Evolutionary conservation across 2,329 filamentous ascomycete genomes (phyloP).

Genomic region (Didymosphaeria variabile): DNA sequence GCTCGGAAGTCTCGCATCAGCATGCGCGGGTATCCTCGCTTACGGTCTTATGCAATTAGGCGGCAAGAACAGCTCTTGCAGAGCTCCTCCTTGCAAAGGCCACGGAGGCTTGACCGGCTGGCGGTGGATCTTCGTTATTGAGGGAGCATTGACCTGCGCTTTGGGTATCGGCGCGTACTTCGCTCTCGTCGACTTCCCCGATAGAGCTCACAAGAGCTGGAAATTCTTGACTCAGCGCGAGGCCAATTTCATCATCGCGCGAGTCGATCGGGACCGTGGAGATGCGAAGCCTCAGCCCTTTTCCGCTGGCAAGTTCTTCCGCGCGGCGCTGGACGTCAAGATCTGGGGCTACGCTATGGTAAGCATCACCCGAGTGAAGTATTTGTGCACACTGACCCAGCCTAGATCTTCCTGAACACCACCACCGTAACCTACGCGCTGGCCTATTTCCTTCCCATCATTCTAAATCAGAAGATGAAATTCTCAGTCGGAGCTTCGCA

Average conservation of each 20-base stretch:
- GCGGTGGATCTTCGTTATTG: slow-evolving; percentile 59
- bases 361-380: too few relatives aligned
- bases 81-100: slow-evolving; percentile 1
- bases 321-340: slow-evolving; percentile 59
- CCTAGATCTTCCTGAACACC: slow-evolving; percentile 64
- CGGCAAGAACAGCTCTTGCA: slow-evolving; percentile 47
- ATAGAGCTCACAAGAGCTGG: slow-evolving; percentile 53
- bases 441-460: slow-evolving; percentile 81
- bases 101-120: slow-evolving; percentile 57
- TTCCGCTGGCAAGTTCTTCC: slow-evolving; percentile 58
- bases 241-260: slow-evolving; percentile 59
- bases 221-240: slow-evolving; percentile 58
- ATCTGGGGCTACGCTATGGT: slow-evolving; percentile 63
- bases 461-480: slow-evolving; percentile 69
- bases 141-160: slow-evolving; percentile 52
- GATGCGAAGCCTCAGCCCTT: slow-evolving; percentile 62
- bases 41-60: slow-evolving; percentile 74
- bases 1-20: slow-evolving; percentile 71
- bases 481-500: slow-evolving; percentile 72
- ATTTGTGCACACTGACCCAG: slow-evolving; percentile 29
- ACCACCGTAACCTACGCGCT: slow-evolving; percentile 79
- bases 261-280: slow-evolving; percentile 62
- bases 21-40: slow-evolving; percentile 73
- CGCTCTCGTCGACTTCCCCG: slow-evolving; percentile 57
- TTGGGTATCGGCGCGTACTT: slow-evolving; percentile 54